phyloP scores from a whole-genome alignment of 345 rosid genomes.

The Camelina neglecta region DNA sequence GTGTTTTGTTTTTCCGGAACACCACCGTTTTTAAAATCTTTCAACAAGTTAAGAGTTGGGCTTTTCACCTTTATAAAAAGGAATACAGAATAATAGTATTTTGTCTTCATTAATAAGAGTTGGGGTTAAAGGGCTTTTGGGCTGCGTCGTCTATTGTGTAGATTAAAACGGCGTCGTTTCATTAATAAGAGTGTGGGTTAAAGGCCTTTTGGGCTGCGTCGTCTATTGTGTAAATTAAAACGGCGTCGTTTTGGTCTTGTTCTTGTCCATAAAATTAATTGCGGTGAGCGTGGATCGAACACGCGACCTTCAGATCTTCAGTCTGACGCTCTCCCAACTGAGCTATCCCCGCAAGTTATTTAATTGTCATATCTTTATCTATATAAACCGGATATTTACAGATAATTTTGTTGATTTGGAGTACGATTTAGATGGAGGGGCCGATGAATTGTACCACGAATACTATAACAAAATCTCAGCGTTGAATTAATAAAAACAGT shows the following conservation, averaged over 20 bases:
- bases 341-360: slow-evolving; percentile 74
- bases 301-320: slow-evolving; percentile 80
- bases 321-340: slow-evolving; percentile 98
- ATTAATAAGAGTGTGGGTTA: background rate
- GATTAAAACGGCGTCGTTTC: too few relatives aligned
- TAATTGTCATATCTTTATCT: rapidly evolving
- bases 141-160: too few relatives aligned
- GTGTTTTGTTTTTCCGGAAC: background rate
- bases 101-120: background rate
- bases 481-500: slow-evolving; percentile 20
- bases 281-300: slow-evolving; percentile 83
- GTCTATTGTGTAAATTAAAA: background rate
- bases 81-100: background rate
- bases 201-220: background rate
- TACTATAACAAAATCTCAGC: background rate
- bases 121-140: too few relatives aligned
- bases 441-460: background rate
- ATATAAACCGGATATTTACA: background rate
- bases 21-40: background rate
- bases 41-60: background rate
- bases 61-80: slow-evolving; percentile 2
- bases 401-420: background rate
- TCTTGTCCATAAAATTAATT: background rate
- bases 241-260: background rate
- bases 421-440: background rate